Conservation (phyloP, 164 flowering plant species). For the Euptelea pleiosperma region DNA sequence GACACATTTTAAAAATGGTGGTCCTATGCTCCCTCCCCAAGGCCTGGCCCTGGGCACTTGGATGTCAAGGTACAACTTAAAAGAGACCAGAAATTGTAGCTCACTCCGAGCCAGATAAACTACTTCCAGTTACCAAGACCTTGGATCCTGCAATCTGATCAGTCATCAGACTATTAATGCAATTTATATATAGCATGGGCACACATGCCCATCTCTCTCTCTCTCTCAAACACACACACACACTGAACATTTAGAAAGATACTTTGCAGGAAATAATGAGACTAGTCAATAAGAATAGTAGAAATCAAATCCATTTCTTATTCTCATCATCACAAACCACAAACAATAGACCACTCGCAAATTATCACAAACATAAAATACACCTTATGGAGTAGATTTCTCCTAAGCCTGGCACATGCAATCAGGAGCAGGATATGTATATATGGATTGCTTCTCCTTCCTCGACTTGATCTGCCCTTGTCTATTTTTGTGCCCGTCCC, state of each 20-base stretch:
- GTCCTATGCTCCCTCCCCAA: too few species aligned
- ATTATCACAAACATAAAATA: conserved; percentile 8
- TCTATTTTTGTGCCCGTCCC: conserved; percentile 74
- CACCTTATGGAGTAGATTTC: neutral
- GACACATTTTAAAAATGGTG: too few species aligned
- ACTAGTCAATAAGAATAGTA: neutral
- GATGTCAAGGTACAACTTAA: too few species aligned
- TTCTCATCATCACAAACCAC: conserved; percentile 22
- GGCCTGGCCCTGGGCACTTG: too few species aligned
- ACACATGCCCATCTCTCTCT: too few species aligned
- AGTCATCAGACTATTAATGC: too few species aligned
- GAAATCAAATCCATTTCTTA: conserved; percentile 14
- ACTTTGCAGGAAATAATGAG: neutral
- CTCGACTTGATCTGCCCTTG: conserved; percentile 75
- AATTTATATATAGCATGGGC: too few species aligned
- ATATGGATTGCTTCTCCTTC: conserved; percentile 73
- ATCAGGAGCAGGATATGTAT: conserved; percentile 94
- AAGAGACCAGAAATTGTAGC: too few species aligned
- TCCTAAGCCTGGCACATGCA: conserved; percentile 74
- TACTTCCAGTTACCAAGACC: too few species aligned
- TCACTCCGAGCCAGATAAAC: too few species aligned
- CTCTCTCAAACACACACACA: neutral
- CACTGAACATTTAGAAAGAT: neutral
- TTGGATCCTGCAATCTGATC: too few species aligned
- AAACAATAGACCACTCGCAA: conserved; percentile 9